A percentile compares a stretch with the other conserved stretches of the same genome.
Conservation (phyloP, 805 yeast species). For the Peterozyma toletana region DNA sequence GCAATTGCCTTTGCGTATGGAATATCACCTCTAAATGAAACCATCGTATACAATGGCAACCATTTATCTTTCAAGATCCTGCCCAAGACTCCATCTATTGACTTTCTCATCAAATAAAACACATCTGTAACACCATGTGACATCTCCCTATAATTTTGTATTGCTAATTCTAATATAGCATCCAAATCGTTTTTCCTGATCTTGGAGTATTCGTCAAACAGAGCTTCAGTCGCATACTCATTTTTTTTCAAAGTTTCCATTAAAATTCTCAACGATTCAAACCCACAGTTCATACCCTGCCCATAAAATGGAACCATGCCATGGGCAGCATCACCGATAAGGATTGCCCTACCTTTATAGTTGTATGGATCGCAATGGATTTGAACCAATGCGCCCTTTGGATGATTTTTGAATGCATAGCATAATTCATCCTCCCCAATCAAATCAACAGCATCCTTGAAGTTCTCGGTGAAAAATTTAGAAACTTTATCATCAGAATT, state of each 20-base stretch:
- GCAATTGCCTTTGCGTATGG: constrained; percentile 63
- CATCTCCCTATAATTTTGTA: constrained; percentile 83
- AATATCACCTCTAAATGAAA: constrained; percentile 80
- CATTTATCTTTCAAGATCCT: constrained; percentile 52
- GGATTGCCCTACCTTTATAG: constrained; percentile 49
- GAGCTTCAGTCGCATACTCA: constrained; percentile 30
- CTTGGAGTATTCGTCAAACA: constrained; percentile 49
- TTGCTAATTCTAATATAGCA: constrained; percentile 73
- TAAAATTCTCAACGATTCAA: constrained; percentile 77
- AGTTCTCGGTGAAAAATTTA: constrained; percentile 51
- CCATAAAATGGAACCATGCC: constrained; percentile 98
- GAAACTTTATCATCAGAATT: constrained; percentile 28
- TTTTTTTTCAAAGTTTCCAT: constrained; percentile 37
- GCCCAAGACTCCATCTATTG: constrained; percentile 60
- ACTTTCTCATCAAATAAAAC: constrained; percentile 56
- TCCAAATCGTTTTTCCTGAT: constrained; percentile 58
- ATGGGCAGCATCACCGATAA: constrained; percentile 93
- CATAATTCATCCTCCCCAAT: constrained; percentile 54
- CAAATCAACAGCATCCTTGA: constrained; percentile 66
- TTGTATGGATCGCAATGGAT: constrained; percentile 67
- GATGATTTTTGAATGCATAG: constrained; percentile 48
- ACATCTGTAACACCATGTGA: constrained; percentile 65
- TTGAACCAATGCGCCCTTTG: constrained; percentile 74
- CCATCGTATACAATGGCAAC: constrained; percentile 90
- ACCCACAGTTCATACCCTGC: constrained; percentile 95